A percentile compares a stretch with the other conserved stretches of the same genome.
Evolutionary conservation across 495 filamentous ascomycete species (phyloP).

Genomic region (Friedmanniomyces endolithicus): DNA sequence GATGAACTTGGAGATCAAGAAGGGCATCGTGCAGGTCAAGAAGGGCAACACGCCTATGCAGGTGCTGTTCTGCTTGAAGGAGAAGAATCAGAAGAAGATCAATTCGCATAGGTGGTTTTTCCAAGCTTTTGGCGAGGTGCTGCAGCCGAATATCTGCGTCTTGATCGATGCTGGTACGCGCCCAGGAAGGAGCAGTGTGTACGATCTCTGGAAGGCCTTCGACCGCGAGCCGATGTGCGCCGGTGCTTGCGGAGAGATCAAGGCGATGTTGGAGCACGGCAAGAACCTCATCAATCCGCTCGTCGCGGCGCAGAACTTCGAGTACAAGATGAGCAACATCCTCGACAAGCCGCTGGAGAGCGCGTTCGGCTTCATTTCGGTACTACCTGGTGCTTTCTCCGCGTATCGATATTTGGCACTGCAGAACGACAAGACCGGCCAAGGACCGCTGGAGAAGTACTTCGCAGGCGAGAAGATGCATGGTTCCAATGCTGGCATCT

Average conservation of each 20-base stretch:
- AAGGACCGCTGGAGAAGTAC: conserved; percentile 91
- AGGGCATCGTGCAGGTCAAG: conserved; percentile 71
- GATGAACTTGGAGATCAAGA: conserved; percentile 74
- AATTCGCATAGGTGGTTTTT: conserved; percentile 99
- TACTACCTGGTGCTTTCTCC: conserved; percentile 94
- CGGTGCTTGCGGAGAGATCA: conserved; percentile 97
- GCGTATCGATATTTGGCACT: conserved; percentile 89
- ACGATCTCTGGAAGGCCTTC: conserved; percentile 97
- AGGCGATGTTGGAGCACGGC: conserved; percentile 84
- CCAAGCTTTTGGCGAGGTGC: conserved; percentile 84
- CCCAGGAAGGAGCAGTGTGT: conserved; percentile 85
- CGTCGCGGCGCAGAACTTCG: conserved; percentile 95
- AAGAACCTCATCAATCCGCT: conserved; percentile 88
- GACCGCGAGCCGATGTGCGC: conserved; percentile 95
- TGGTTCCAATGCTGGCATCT: conserved; percentile 87
- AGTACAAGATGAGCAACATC: conserved; percentile 99
- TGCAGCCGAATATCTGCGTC: conserved; percentile 94
- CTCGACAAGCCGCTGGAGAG: conserved; percentile 96
- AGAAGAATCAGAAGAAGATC: conserved; percentile 99
- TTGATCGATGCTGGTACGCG: conserved; percentile 93
- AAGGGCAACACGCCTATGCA: conserved; percentile 72
- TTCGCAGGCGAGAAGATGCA: conserved; percentile 98
- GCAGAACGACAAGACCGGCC: conserved; percentile 89
- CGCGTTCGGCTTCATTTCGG: conserved; percentile 94
- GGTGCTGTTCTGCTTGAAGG: conserved; percentile 97